Evolutionary conservation across 768 basidiomycete genomes (phyloP).

Genomic region (Lentinula sp.): DNA sequence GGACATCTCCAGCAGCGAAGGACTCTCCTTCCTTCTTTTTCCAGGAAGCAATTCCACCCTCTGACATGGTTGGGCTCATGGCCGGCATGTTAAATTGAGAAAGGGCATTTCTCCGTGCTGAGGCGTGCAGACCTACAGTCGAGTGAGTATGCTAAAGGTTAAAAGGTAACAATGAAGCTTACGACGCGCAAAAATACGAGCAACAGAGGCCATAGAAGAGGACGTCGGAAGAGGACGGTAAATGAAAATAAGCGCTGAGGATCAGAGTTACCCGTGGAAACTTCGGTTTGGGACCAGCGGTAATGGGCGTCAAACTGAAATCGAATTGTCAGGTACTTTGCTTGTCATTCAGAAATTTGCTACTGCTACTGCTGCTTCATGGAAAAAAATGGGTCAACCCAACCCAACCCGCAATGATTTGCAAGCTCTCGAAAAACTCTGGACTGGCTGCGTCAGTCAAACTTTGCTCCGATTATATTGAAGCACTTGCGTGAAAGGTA

Average conservation of each 20-base stretch:
- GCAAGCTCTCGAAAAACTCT: too few relatives aligned
- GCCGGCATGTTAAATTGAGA: constrained; percentile 93
- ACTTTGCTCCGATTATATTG: too few relatives aligned
- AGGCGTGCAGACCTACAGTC: constrained; percentile 73
- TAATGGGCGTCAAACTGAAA: not conserved
- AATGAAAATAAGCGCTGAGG: not conserved
- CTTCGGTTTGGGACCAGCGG: not conserved
- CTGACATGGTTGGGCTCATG: constrained; percentile 99
- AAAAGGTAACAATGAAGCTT: constrained; percentile 17
- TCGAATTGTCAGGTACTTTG: too few relatives aligned
- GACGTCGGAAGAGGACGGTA: constrained; percentile 17
- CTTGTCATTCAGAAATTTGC: too few relatives aligned
- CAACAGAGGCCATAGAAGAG: constrained; percentile 55
- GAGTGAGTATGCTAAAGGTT: not conserved
- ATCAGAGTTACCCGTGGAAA: not conserved
- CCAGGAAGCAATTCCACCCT: constrained; percentile 97
- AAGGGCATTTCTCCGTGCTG: constrained; percentile 71
- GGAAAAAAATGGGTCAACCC: too few relatives aligned
- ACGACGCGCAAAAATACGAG: constrained; percentile 66
- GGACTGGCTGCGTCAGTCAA: too few relatives aligned
- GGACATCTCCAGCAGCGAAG: constrained; percentile 85
- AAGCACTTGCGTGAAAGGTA: too few relatives aligned
- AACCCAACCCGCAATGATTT: too few relatives aligned
- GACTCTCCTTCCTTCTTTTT: constrained; percentile 95
- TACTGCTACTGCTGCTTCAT: too few relatives aligned